Conservation (phyloP, 1,139 yeast genomes). For the Insectozyma bohioensis region DNA sequence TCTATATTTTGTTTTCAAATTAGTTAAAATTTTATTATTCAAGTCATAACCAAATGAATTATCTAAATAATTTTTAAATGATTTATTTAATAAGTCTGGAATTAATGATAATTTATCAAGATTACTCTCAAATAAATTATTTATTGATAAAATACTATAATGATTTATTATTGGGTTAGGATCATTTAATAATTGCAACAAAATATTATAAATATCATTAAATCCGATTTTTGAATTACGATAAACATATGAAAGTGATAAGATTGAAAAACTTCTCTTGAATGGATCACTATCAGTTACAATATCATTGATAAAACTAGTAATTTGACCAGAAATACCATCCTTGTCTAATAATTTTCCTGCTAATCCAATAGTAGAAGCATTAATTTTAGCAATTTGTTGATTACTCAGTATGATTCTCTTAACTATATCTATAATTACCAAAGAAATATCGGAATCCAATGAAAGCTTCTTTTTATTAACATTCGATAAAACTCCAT, state of each 20-base stretch:
- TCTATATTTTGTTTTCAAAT: constrained; percentile 30
- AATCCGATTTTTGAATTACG: constrained; percentile 36
- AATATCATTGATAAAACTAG: constrained; percentile 58
- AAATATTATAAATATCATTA: constrained; percentile 51
- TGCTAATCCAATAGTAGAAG: constrained; percentile 68
- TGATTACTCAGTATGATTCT: constrained; percentile 41
- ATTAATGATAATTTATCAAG: constrained; percentile 50
- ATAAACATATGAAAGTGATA: constrained; percentile 61
- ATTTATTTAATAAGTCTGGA: constrained; percentile 42
- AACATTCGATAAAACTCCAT: constrained; percentile 49
- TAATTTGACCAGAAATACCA: constrained; percentile 46
- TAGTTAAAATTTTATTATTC: constrained; percentile 24
- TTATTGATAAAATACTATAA: constrained; percentile 64
- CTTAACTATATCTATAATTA: constrained; percentile 59
- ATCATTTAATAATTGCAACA: constrained; percentile 64
- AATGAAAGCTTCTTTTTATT: constrained; percentile 25
- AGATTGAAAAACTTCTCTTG: constrained; percentile 62
- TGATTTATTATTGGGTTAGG: constrained; percentile 84
- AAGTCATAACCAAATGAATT: constrained; percentile 48
- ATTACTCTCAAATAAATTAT: constrained; percentile 55
- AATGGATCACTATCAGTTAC: constrained; percentile 53
- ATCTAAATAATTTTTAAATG: constrained; percentile 48
- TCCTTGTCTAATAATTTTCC: constrained; percentile 41
- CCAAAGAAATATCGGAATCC: constrained; percentile 46
- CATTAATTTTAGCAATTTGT: constrained; percentile 49